Percentiles rank a stretch among this genome's conserved stretches.
These are phyloP conservation scores for Cutaneotrichosporon dermatis DNA, from an alignment of 1,284 basidiomycete species.

Conservation along the genomic window DNA sequence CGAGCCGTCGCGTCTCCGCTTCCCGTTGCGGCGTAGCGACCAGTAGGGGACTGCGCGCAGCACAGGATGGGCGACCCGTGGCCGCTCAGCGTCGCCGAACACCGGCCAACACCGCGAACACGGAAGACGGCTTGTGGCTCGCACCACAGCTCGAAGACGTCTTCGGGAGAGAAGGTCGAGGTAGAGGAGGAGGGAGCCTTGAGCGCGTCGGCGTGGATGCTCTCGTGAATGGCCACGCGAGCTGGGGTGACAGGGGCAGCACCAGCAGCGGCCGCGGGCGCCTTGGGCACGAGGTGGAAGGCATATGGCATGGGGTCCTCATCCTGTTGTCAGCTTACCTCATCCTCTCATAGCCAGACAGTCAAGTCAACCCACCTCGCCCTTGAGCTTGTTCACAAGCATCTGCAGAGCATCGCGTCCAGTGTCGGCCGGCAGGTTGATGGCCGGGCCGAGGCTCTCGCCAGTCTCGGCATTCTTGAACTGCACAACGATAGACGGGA, in stretches of 20 bases:
- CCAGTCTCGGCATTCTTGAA: constrained; percentile 85
- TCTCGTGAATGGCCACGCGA: constrained; percentile 73
- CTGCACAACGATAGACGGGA: constrained; percentile 74
- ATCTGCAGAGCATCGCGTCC: constrained; percentile 77
- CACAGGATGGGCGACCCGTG: constrained; percentile 93
- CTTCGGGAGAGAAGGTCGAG: constrained; percentile 68
- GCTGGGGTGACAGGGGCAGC: constrained; percentile 41
- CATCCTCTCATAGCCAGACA: too few species aligned
- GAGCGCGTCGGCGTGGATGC: constrained; percentile 73
- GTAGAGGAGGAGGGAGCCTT: constrained; percentile 51
- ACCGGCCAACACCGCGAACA: constrained; percentile 86
- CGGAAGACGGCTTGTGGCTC: constrained; percentile 94
- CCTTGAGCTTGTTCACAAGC: constrained; percentile 75
- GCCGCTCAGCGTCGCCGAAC: constrained; percentile 82
- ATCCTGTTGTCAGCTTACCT: constrained; percentile 50
- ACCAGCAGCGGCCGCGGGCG: background rate
- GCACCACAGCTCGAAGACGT: constrained; percentile 78
- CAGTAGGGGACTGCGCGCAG: constrained; percentile 91
- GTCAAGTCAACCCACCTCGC: constrained; percentile 55
- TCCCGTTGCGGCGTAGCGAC: constrained; percentile 84
- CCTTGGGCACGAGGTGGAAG: constrained; percentile 66
- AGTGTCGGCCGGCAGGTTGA: constrained; percentile 81
- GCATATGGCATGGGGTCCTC: constrained; percentile 86
- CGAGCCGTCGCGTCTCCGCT: constrained; percentile 91
- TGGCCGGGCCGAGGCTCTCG: constrained; percentile 70